Base-by-base conservation (phyloP, 192 early-diverging fungal genomes). In the Mycoemilia scoparia region DNA sequence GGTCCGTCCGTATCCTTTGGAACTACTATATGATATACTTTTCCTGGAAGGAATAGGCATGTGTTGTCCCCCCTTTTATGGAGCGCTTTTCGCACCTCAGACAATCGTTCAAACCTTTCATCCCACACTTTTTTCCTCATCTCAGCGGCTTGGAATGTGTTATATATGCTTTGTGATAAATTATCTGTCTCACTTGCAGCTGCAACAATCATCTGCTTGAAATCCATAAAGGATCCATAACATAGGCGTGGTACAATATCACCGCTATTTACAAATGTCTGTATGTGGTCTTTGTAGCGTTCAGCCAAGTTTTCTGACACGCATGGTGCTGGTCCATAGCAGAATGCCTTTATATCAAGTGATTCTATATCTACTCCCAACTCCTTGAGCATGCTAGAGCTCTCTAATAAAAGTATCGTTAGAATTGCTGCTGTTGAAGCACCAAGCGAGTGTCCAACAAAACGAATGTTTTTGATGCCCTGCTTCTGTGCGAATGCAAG, bases 371-470 rank as follows among this genome's bases (percentile, higher is more conserved):
- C 45, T 0, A 53, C 41, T 9, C 49, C 52, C 21, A 52, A 44
- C 1, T 52, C 55, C 5, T 49, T 37, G 24, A 54, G 34, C 18
- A 29, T 30, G 21, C 34, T 24, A n/a, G 67, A 51, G 32, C 67
- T 63, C 36, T 76, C 70, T 16, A 58, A 46, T 8, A 84, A 21
- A 70, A 81, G 75, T 27, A 81, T 84, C 6, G 73, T 74, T 34
- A 84, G 38, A 7, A 79, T 60, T 1, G 76, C 68, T 0, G 80
- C 77, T 0, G 75, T 75, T 3, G 73, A 74, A 5, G 53, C 76
- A 10, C 80, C 80, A 5, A 84, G 55, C 39, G 73, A 76, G 36
- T 82, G 79, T 0, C 79, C 79, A 16, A 79, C 77, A 49, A 82
- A 74, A 32, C 71, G 61, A 20, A 82, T 52, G 0, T 48, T 38